Evolutionary conservation across 257 asterid species (phyloP).

Genomic region (Pogostemon cablin): DNA sequence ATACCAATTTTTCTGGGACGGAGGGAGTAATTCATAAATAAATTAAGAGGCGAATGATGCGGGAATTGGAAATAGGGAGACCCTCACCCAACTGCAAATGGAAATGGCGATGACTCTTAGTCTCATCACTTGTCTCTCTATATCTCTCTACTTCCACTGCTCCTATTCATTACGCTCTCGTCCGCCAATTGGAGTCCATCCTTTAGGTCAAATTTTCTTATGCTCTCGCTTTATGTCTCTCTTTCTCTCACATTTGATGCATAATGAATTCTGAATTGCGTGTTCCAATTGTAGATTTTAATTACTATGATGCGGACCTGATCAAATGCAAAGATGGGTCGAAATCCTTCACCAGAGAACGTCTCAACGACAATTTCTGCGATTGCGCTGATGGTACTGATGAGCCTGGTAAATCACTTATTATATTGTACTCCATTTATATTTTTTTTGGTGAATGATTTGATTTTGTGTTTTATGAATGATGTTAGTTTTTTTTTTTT

Average conservation of each 20-base stretch:
- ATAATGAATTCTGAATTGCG: slow-evolving; percentile 8
- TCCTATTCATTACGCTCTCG: slow-evolving; percentile 44
- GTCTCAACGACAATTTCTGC: slow-evolving; percentile 81
- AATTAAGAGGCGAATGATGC: slow-evolving; percentile 15
- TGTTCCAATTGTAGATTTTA: slow-evolving; percentile 58
- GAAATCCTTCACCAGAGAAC: slow-evolving; percentile 66
- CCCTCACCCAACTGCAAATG: slow-evolving; percentile 15
- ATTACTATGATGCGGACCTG: slow-evolving; percentile 57
- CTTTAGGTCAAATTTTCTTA: slow-evolving; percentile 55
- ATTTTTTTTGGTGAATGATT: not conserved
- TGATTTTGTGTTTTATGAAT: not conserved
- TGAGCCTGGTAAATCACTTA: slow-evolving; percentile 67
- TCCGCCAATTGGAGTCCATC: slow-evolving; percentile 66
- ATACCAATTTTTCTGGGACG: too few species aligned
- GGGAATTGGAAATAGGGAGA: slow-evolving; percentile 11
- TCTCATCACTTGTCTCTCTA: slow-evolving; percentile 31
- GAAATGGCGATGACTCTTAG: slow-evolving; percentile 34
- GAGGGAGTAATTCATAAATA: not conserved
- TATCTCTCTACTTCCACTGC: slow-evolving; percentile 36
- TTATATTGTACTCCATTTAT: not conserved
- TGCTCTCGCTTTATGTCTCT: not conserved
- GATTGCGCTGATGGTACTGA: slow-evolving; percentile 93
- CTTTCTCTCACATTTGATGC: not conserved
- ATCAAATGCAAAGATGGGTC: slow-evolving; percentile 89
- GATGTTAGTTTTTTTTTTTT: slow-evolving; percentile 14